Conservation (phyloP, 768 basidiomycete species). For the Hericium alpestre region DNA sequence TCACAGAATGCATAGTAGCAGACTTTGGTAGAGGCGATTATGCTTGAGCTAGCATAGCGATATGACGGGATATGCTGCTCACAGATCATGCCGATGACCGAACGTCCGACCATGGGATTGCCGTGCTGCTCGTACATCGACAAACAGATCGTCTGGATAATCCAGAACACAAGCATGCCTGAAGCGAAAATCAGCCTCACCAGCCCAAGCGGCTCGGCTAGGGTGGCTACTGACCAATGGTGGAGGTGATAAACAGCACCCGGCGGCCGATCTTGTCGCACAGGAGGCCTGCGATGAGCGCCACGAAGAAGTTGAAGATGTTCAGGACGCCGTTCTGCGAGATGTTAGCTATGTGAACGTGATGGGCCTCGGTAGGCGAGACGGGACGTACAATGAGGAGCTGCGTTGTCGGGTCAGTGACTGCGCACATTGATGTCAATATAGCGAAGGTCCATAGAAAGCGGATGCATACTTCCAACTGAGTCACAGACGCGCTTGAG, state of each 20-base stretch:
- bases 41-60: neutral
- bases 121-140: conserved; percentile 20
- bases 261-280: conserved; percentile 19
- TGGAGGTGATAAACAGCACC: conserved; percentile 1
- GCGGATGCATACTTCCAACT: neutral
- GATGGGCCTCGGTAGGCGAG: conserved; percentile 23
- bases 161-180: conserved; percentile 28
- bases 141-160: conserved; percentile 28
- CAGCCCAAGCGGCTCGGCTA: too few relatives aligned
- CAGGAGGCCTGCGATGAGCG: neutral
- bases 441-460: neutral
- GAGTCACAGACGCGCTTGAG: neutral
- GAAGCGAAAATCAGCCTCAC: neutral
- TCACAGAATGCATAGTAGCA: neutral
- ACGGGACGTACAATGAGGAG: neutral
- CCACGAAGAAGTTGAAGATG: conserved; percentile 4
- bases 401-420: neutral
- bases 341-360: conserved; percentile 24
- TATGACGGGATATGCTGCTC: neutral
- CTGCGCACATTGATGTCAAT: neutral
- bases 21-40: neutral
- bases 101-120: conserved; percentile 24
- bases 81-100: conserved; percentile 33
- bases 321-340: conserved; percentile 2
- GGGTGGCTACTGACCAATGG: conserved; percentile 13